These are phyloP conservation scores for Leccinum pellstonianum DNA, from an alignment of 768 basidiomycete species.

Conservation along the genomic window DNA sequence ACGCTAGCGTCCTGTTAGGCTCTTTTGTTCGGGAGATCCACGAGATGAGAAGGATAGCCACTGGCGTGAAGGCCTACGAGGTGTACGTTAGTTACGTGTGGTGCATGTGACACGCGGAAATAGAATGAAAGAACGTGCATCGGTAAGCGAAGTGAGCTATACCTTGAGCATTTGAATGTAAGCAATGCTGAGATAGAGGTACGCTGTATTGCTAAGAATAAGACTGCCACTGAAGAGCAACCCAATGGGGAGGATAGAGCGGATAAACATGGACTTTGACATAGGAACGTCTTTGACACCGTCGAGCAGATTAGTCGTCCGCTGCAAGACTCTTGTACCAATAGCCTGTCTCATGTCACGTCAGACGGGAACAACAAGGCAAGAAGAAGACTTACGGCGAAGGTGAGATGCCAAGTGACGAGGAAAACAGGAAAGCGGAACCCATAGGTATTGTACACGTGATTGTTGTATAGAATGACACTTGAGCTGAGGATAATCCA, in stretches of 20 bases:
- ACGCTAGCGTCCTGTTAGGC: constrained; percentile 72
- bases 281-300: constrained; percentile 78
- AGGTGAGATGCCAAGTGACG: constrained; percentile 80
- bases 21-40: constrained; percentile 89
- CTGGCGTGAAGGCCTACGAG: constrained; percentile 80
- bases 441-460: constrained; percentile 74
- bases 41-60: constrained; percentile 90
- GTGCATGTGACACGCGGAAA: not conserved
- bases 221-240: constrained; percentile 91
- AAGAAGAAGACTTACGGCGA: constrained; percentile 48
- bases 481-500: constrained; percentile 90
- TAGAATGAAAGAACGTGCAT: not conserved
- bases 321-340: constrained; percentile 82
- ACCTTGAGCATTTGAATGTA: constrained; percentile 99
- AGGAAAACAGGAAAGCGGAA: constrained; percentile 93
- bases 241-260: constrained; percentile 91
- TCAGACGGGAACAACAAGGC: constrained; percentile 4
- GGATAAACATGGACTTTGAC: constrained; percentile 72
- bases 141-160: constrained; percentile 10
- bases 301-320: constrained; percentile 79
- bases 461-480: constrained; percentile 97
- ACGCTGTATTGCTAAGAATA: constrained; percentile 89
- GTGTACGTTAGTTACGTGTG: not conserved
- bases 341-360: constrained; percentile 47
- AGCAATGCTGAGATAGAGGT: constrained; percentile 85